Conservation (phyloP, 2,329 filamentous ascomycete genomes). For the Sclerotinia trifoliorum region DNA sequence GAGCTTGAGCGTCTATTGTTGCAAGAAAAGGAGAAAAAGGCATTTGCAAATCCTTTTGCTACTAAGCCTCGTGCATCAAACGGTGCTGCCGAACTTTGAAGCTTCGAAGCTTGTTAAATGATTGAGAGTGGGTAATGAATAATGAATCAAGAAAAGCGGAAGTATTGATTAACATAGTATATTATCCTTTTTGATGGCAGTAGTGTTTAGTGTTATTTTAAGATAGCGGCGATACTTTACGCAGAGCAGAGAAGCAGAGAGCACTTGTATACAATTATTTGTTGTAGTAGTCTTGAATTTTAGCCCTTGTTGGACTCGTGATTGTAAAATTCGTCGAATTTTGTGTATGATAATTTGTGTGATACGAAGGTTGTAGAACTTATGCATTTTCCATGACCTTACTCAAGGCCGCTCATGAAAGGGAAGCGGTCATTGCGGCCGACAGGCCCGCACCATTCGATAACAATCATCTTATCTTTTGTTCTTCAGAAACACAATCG, state of each 20-base stretch:
- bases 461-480: not conserved
- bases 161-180: conserved; percentile 14
- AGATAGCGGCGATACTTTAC: conserved; percentile 12
- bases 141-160: conserved; percentile 11
- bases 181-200: not conserved
- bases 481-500: not conserved
- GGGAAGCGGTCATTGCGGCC: not conserved
- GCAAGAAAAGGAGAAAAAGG: conserved; percentile 24
- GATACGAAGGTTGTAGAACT: not conserved
- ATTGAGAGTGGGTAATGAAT: not conserved
- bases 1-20: conserved; percentile 21
- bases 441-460: not conserved
- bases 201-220: conserved; percentile 11
- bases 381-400: too few relatives aligned
- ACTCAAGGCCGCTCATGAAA: too few relatives aligned
- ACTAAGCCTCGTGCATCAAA: not conserved
- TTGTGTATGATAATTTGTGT: not conserved
- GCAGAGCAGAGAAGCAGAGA: conserved; percentile 9
- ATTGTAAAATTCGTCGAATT: not conserved
- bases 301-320: conserved; percentile 7
- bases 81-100: not conserved
- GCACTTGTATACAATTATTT: conserved; percentile 14
- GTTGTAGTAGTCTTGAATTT: conserved; percentile 18
- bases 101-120: conserved; percentile 1
- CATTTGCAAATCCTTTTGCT: not conserved